These are phyloP conservation scores for Stentor roeselii DNA, from an alignment of 73 alveolate species.

Conservation along the genomic window DNA sequence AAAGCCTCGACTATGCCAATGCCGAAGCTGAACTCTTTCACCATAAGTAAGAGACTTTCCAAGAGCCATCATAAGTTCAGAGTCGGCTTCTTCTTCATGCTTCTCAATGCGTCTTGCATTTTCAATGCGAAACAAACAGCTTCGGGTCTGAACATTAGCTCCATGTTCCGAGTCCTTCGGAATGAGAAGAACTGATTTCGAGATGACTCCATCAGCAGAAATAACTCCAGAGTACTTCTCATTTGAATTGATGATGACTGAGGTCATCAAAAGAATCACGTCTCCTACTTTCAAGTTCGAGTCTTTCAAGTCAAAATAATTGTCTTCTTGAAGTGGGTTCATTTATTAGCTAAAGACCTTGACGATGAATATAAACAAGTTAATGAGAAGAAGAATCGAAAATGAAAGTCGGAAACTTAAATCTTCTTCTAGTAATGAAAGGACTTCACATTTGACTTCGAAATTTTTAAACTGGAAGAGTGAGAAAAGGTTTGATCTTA, in stretches of 20 bases:
- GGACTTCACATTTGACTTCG: too few species aligned
- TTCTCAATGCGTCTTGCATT: neutral
- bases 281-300: constrained; percentile 20
- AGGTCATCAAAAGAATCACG: neutral
- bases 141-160: neutral
- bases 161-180: neutral
- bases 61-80: constrained; percentile 19
- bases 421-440: too few species aligned
- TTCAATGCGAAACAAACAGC: constrained; percentile 19
- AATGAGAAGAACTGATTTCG: neutral
- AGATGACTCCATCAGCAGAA: constrained; percentile 27
- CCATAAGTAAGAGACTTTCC: constrained; percentile 24
- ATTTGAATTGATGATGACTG: neutral
- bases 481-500: too few species aligned
- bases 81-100: neutral
- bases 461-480: too few species aligned
- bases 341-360: too few species aligned
- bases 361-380: too few species aligned
- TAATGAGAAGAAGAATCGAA: too few species aligned
- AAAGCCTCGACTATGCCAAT: constrained; percentile 17
- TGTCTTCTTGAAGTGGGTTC: too few species aligned
- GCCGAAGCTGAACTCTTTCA: constrained; percentile 21
- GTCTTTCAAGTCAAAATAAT: too few species aligned
- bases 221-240: neutral
- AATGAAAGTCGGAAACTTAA: too few species aligned